A percentile compares a stretch with the other conserved stretches of the same genome.
These are phyloP conservation scores for Dryas integrifolia DNA, from an alignment of 331 rosid species.

Conservation along the genomic window DNA sequence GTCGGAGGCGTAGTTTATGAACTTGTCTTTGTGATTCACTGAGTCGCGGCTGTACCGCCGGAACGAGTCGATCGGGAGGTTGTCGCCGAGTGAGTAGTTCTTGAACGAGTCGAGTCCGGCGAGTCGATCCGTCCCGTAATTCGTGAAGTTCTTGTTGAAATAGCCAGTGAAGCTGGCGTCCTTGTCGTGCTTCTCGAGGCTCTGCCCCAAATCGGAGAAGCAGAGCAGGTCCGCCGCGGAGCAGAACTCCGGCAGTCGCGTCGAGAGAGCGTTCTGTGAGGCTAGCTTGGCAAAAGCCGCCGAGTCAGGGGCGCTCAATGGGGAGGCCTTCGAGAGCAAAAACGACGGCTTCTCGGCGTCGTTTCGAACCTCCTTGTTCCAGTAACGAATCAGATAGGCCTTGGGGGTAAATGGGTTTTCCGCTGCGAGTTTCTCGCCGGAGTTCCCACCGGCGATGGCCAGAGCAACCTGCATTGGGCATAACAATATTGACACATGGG, in stretches of 20 bases:
- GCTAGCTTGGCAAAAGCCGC: conserved; percentile 68
- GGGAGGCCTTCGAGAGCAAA: conserved; percentile 71
- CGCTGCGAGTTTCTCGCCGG: conserved; percentile 16
- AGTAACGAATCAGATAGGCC: conserved; percentile 66
- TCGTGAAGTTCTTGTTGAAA: conserved; percentile 60
- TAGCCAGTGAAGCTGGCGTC: conserved; percentile 56
- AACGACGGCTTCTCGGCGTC: conserved; percentile 47
- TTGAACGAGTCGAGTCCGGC: conserved; percentile 70
- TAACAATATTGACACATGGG: conserved; percentile 9
- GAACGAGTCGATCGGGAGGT: conserved; percentile 72
- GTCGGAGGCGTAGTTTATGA: conserved; percentile 44
- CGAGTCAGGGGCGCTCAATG: conserved; percentile 55
- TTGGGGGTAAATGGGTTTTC: conserved; percentile 77
- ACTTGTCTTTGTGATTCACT: conserved; percentile 53
- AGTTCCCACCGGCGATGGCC: conserved; percentile 15
- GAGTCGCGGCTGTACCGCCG: conserved; percentile 82
- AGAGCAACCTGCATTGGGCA: conserved; percentile 65
- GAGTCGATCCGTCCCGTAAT: conserved; percentile 70
- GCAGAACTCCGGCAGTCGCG: conserved; percentile 72
- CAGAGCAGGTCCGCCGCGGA: conserved; percentile 78
- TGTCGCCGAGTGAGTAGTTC: conserved; percentile 55
- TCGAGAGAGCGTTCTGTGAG: conserved; percentile 40
- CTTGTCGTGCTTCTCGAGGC: conserved; percentile 61
- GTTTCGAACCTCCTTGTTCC: conserved; percentile 88
- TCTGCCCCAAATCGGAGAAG: conserved; percentile 48